Conservation (phyloP, 108 stramenopile genomes). For the Cylindrotheca closterium region DNA sequence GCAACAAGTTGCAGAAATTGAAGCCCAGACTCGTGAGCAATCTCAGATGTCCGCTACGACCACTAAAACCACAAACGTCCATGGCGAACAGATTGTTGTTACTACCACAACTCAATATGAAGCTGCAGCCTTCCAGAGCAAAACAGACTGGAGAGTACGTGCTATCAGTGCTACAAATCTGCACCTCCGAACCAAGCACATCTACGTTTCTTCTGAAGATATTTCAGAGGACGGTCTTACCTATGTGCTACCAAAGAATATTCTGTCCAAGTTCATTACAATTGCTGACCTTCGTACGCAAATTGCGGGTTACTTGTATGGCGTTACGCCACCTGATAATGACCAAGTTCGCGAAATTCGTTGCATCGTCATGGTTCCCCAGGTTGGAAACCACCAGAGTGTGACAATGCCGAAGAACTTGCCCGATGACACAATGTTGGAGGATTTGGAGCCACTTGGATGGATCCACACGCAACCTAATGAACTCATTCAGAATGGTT, state of each 20-base stretch:
- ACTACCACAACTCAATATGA: conserved; percentile 98
- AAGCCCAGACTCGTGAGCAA: conserved; percentile 96
- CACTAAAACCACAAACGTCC: conserved; percentile 97
- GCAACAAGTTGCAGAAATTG: conserved; percentile 99
- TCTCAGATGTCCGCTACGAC: conserved; percentile 96
- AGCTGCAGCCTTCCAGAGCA: conserved; percentile 95
- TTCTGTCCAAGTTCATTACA: conserved; percentile 95
- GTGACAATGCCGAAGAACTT: conserved; percentile 93
- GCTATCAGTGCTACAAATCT: conserved; percentile 99
- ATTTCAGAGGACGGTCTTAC: conserved; percentile 95
- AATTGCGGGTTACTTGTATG: conserved; percentile 97
- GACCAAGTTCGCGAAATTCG: conserved; percentile 96
- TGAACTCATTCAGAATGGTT: conserved; percentile 92
- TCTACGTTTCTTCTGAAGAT: conserved; percentile 97
- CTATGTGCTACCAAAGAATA: conserved; percentile 98
- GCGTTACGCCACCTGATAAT: conserved; percentile 95
- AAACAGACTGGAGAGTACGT: conserved; percentile 98
- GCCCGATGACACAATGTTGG: conserved; percentile 88
- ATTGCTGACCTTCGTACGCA: conserved; percentile 96
- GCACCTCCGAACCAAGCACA: conserved; percentile 97
- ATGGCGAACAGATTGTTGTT: conserved; percentile 98
- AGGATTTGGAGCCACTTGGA: conserved; percentile 96
- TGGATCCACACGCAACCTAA: conserved; percentile 99
- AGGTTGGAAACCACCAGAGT: conserved; percentile 96
- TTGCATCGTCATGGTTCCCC: conserved; percentile 96